Evolutionary conservation across 768 basidiomycete species (phyloP), one percentile per base, ranked within the genome.

Genomic region (Trametes cubensis): DNA sequence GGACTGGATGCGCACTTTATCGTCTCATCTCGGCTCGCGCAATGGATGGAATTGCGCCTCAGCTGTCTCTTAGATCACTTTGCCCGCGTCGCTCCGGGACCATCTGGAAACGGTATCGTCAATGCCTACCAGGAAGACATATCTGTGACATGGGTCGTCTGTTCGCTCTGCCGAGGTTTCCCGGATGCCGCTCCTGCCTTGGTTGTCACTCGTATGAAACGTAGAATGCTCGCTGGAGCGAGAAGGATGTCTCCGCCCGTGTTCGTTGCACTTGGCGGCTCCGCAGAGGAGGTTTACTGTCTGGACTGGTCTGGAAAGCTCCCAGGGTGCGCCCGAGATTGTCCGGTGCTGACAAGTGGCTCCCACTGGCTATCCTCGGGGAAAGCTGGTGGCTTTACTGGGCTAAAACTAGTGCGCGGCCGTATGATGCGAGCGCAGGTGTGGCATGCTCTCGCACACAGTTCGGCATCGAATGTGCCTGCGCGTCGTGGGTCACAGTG

Each of bases 231-330:
- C 28, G 58, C 49, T 38, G 58, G 58, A 34, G 58, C 49, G 58
- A 51, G 58, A 59, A 59, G 58, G 57, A 18, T 49, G 26, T 58
- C 57, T 34, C 34, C 34, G 34, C 10, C 10, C 2, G 34, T 34
- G 25, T 38, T 18, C 44, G 44, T 39, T 55, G 26, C 26, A 39
- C 49, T 53, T 30, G 38, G 52, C 38, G 30, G 46, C 18, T 38
- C 40, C 50, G 61, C 38, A 52, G 51, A 25, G 45, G 50, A 23
- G 56, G 30, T 26, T 4, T 5, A 20, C 42, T 53, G 61, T 47
- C 61, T 57, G 30, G 61, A 62, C 25, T 57, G 28, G 61, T 62
- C 61, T 62, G 55, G 61, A 62, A 57, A 14, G 44, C 55, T 62
- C 58, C n/a, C 58, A 59, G 25, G 58, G 49, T 52, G 49, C 17